Base-by-base conservation (phyloP, 345 rosid genomes). In the Triadica sebifera region DNA sequence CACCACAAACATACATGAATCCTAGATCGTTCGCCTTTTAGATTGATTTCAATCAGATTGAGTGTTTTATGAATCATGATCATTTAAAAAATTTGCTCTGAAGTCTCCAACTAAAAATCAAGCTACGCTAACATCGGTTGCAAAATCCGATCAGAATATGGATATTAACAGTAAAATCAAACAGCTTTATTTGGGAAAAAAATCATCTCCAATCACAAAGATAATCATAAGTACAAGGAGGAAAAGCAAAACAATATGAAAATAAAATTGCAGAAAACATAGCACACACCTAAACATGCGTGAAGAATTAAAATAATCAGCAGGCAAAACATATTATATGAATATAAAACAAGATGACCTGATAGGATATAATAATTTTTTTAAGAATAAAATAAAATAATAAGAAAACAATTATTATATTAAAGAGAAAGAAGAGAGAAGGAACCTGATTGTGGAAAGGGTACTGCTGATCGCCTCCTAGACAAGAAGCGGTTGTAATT, bases 401-500 rank as follows among this genome's bases (percentile, higher is more conserved):
- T 25, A 59, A 13, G 2, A 55, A 51, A 19, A 55, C 1, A 55
- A 4, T 6, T 57, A 17, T 16, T 57, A 19, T 3, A 57, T 29
- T 29, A 29, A 29, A 29, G 34, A 22, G 1, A 57, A 57, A 63
- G 13, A 17, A 19, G 8, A 41, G 20, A 9, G 39, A 15, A n/a
- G 10, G 12, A 13, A 46, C 70, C 71, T 67, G 43, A 67, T n/a
- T 57, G 12, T 47, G 39, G 37, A 16, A 16, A 46, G 39, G 58
- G 29, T 50, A 29, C 29, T 38, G 58, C 13, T 8, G 45, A 67
- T 67, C 58, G 71, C 71, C 58, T 67, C 45, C 38, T 6, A 13
- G 37, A 11, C 57, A 67, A 12, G 56, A 67, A 67, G 55, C 52
- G 57, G 70, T 13, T 49, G 58, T 6, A 67, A 50, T 41, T 39